Evolutionary conservation across 371 early-diverging fungal species (phyloP).

Genomic region (Mucor velutinosus): DNA sequence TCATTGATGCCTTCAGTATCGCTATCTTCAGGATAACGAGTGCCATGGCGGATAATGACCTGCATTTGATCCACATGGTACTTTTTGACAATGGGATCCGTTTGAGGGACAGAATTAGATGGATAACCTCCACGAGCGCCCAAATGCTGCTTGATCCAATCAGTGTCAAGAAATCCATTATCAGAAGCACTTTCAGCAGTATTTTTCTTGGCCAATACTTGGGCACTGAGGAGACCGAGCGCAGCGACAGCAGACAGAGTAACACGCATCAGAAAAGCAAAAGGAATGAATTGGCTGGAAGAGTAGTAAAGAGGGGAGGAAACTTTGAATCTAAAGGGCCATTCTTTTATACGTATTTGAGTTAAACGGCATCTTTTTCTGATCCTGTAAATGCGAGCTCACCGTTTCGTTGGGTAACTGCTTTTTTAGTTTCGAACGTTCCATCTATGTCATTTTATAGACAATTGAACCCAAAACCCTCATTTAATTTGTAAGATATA

Average conservation of each 20-base stretch:
- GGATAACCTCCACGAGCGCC: slow-evolving; percentile 14
- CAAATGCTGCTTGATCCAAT: slow-evolving; percentile 11
- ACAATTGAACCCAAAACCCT: background rate
- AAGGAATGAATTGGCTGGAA: background rate
- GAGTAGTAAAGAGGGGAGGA: too few relatives aligned
- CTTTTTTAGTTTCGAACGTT: background rate
- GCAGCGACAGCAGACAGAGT: background rate
- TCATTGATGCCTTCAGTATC: slow-evolving; percentile 21
- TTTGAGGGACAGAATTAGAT: background rate
- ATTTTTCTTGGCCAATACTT: background rate
- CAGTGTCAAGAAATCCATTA: background rate
- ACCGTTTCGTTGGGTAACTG: background rate
- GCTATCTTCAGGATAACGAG: slow-evolving; percentile 25
- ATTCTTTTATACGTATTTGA: background rate
- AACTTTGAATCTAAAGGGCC: background rate
- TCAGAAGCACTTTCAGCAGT: background rate
- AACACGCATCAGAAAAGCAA: background rate
- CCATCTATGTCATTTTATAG: background rate
- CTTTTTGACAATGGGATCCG: background rate
- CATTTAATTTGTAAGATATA: background rate
- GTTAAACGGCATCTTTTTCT: background rate
- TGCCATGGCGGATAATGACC: slow-evolving; percentile 35
- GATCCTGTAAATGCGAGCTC: background rate
- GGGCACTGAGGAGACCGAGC: background rate
- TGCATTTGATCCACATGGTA: slow-evolving; percentile 28